Conservation (phyloP, 225 moss, liverwort and hornwort genomes). For the Bryoerythrophyllum caledonicum region DNA sequence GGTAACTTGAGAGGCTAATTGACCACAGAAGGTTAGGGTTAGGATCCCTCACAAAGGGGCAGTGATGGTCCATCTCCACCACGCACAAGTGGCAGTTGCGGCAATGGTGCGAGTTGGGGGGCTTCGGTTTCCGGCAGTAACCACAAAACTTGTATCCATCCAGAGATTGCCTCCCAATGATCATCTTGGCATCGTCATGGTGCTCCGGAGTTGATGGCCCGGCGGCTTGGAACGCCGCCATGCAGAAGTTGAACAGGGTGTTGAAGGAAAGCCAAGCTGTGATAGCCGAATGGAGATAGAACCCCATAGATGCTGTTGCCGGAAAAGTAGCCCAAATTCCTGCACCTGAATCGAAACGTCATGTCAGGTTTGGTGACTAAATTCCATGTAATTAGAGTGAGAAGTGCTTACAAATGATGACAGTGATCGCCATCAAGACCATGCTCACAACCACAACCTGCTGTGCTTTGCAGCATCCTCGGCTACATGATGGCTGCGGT, state of each 20-base stretch:
- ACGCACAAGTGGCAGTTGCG: conserved; percentile 80
- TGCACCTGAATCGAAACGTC: conserved; percentile 46
- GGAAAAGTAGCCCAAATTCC: conserved; percentile 90
- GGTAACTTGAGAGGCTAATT: too few relatives aligned
- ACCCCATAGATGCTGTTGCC: conserved; percentile 51
- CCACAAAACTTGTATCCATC: conserved; percentile 79
- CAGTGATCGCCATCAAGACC: conserved; percentile 58
- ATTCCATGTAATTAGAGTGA: too few relatives aligned
- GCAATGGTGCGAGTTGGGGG: conserved; percentile 77
- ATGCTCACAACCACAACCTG: conserved; percentile 50
- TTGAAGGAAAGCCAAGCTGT: conserved; percentile 71
- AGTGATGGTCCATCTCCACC: conserved; percentile 97
- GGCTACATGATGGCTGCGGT: conserved; percentile 47
- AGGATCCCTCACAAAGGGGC: conserved; percentile 72
- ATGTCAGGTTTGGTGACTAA: too few relatives aligned
- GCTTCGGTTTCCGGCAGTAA: conserved; percentile 73
- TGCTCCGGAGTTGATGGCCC: too few relatives aligned
- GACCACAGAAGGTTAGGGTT: background rate
- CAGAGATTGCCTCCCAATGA: conserved; percentile 55
- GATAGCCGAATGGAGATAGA: conserved; percentile 52
- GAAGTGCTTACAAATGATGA: conserved; percentile 70
- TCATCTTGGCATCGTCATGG: conserved; percentile 60
- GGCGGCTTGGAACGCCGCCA: conserved; percentile 58
- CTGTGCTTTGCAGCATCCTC: conserved; percentile 38
- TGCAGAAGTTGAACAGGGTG: conserved; percentile 78